These are phyloP conservation scores for Colletotrichum spinosum DNA, from an alignment of 2,329 filamentous ascomycete species.

Conservation along the genomic window DNA sequence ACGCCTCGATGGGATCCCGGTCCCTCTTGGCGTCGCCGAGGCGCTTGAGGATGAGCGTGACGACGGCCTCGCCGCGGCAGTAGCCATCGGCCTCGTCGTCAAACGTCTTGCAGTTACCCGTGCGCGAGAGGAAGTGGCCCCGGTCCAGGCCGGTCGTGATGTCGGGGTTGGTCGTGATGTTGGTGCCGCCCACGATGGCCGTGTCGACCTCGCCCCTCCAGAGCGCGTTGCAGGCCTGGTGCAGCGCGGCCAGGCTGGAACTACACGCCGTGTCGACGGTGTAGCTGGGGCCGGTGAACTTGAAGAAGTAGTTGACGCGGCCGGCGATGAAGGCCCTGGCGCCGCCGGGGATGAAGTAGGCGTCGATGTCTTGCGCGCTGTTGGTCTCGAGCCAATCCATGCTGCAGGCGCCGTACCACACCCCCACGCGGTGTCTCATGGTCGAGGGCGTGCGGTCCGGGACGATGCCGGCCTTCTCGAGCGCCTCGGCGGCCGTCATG, in stretches of 20 bases:
- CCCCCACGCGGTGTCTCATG: constrained; percentile 69
- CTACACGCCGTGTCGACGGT: constrained; percentile 83
- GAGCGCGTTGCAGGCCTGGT: constrained; percentile 76
- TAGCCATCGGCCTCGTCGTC: constrained; percentile 86
- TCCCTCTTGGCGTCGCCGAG: constrained; percentile 82
- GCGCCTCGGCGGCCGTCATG: constrained; percentile 81
- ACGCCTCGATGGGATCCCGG: constrained; percentile 80
- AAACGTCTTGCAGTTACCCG: constrained; percentile 82
- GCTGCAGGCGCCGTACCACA: constrained; percentile 81
- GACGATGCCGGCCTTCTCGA: constrained; percentile 81
- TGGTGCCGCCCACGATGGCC: constrained; percentile 82
- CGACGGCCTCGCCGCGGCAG: constrained; percentile 82
- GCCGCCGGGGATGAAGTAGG: constrained; percentile 65
- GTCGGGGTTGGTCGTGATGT: constrained; percentile 83
- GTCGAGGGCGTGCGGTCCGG: constrained; percentile 76
- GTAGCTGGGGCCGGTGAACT: constrained; percentile 78
- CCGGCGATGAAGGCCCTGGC: constrained; percentile 64
- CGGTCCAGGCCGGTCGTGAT: constrained; percentile 81
- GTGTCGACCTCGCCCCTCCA: constrained; percentile 84
- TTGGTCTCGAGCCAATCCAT: constrained; percentile 86
- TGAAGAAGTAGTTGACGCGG: constrained; percentile 83
- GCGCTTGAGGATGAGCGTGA: constrained; percentile 81
- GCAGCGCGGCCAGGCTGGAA: constrained; percentile 78
- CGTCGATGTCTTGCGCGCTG: constrained; percentile 73
- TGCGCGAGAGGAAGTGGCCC: constrained; percentile 82